Percentiles rank a stretch among this genome's conserved stretches.
Evolutionary conservation across 2,329 filamentous ascomycete species (phyloP).

Genomic region (Aspergillus udagawae): DNA sequence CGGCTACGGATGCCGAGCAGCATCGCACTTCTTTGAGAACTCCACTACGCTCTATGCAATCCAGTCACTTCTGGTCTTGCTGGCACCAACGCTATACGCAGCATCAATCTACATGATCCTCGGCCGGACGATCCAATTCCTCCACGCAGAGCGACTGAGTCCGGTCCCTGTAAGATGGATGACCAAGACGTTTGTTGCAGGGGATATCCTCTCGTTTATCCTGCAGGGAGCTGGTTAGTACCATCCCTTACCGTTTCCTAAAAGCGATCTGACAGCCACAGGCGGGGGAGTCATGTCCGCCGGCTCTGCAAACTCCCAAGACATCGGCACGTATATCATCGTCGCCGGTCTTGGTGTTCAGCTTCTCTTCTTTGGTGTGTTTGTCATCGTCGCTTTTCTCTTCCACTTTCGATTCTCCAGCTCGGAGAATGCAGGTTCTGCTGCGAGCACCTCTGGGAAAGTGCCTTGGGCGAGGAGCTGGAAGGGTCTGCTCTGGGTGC

Average conservation of each 20-base stretch:
- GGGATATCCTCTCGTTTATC: constrained; percentile 1
- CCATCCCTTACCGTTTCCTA: no score
- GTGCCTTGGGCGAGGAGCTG: neutral
- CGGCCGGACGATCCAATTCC: neutral
- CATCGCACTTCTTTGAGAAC: neutral
- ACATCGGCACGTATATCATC: constrained; percentile 17
- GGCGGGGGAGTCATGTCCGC: constrained; percentile 2
- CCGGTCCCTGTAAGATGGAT: neutral
- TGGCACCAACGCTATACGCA: constrained; percentile 4
- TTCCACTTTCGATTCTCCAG: constrained; percentile 16
- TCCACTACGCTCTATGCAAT: neutral
- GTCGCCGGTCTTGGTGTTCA: constrained; percentile 19
- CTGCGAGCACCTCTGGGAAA: neutral
- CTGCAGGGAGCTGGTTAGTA: constrained; percentile 1
- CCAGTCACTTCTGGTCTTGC: constrained; percentile 1
- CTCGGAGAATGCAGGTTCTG: no score
- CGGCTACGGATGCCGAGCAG: constrained; percentile 1
- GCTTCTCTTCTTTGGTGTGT: constrained; percentile 19
- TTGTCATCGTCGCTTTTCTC: constrained; percentile 11
- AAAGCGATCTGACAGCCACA: neutral
- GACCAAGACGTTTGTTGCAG: constrained; percentile 2
- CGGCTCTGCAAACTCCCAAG: neutral
- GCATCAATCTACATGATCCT: neutral
- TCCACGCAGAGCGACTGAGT: neutral
- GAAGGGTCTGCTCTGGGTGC: neutral